Evolutionary conservation across 805 yeast genomes (phyloP).

Genomic region (Yamadazyma tumulicola): DNA sequence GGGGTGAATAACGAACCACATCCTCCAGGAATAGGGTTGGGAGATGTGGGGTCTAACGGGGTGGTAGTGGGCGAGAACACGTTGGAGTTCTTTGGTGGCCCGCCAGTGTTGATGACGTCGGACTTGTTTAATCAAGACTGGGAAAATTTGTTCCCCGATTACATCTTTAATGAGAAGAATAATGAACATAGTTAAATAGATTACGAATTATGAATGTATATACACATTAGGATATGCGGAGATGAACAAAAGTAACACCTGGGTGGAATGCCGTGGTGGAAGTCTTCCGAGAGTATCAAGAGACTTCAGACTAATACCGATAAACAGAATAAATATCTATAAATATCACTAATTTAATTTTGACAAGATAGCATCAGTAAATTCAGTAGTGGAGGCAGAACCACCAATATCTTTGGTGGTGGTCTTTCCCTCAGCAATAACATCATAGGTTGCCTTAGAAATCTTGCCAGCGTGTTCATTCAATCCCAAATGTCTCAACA

Average conservation of each 20-base stretch:
- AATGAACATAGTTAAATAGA: neutral
- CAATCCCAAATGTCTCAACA: constrained; percentile 94
- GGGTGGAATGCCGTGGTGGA: too few relatives aligned
- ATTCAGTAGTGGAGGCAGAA: constrained; percentile 81
- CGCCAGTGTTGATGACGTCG: constrained; percentile 50
- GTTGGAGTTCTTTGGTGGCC: constrained; percentile 47
- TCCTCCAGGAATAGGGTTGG: too few relatives aligned
- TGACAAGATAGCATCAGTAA: constrained; percentile 84
- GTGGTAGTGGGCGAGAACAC: constrained; percentile 1
- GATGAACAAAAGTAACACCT: too few relatives aligned
- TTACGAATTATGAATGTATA: neutral
- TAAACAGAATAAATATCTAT: too few relatives aligned
- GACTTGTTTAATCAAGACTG: constrained; percentile 46
- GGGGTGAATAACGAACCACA: neutral
- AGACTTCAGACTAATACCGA: too few relatives aligned
- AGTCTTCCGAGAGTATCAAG: too few relatives aligned
- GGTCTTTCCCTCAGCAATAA: constrained; percentile 80
- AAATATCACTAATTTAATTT: constrained; percentile 44
- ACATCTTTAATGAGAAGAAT: constrained; percentile 27
- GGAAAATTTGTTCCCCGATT: constrained; percentile 49
- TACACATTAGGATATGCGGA: too few relatives aligned
- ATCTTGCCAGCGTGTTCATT: constrained; percentile 81
- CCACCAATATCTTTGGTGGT: constrained; percentile 95
- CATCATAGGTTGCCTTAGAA: constrained; percentile 84
- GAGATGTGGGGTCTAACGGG: constrained; percentile 16